phyloP scores from a whole-genome alignment of 192 early-diverging fungal species.

The Pilobolus umbonatus region DNA sequence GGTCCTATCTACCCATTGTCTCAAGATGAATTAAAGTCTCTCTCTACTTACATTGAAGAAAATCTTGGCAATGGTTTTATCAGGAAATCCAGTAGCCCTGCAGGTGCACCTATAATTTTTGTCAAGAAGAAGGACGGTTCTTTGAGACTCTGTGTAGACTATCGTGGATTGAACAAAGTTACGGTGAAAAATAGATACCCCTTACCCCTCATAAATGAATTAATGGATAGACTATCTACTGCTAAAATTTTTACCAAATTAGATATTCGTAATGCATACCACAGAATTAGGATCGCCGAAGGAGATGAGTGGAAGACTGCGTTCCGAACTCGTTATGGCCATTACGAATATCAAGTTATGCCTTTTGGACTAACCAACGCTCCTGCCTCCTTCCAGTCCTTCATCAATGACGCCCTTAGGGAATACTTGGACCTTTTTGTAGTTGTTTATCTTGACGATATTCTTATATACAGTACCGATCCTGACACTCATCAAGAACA shows the following conservation, averaged over 20 bases:
- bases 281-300: conserved; percentile 2
- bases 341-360: conserved; percentile 53
- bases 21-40: conserved; percentile 1
- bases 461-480: conserved; percentile 29
- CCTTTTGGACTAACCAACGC: conserved; percentile 62
- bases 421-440: conserved; percentile 33
- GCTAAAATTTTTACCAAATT: conserved; percentile 27
- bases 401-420: conserved; percentile 43
- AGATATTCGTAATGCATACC: conserved; percentile 14
- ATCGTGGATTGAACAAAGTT: conserved; percentile 41
- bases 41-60: conserved; percentile 6
- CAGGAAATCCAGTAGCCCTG: conserved; percentile 20
- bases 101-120: conserved; percentile 41
- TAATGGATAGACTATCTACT: conserved; percentile 15
- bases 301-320: conserved; percentile 36
- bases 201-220: conserved; percentile 39
- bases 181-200: conserved; percentile 41
- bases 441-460: conserved; percentile 39
- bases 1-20: conserved; percentile 10
- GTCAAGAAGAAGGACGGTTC: conserved; percentile 45
- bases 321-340: conserved; percentile 37
- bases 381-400: conserved; percentile 48
- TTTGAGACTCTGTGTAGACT: conserved; percentile 31
- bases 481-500: conserved; percentile 27
- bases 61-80: conserved; percentile 13